Percentiles rank a stretch among this genome's conserved stretches.
These are phyloP conservation scores for Liquidambar formosana DNA, from an alignment of 164 flowering plant species.

Conservation along the genomic window DNA sequence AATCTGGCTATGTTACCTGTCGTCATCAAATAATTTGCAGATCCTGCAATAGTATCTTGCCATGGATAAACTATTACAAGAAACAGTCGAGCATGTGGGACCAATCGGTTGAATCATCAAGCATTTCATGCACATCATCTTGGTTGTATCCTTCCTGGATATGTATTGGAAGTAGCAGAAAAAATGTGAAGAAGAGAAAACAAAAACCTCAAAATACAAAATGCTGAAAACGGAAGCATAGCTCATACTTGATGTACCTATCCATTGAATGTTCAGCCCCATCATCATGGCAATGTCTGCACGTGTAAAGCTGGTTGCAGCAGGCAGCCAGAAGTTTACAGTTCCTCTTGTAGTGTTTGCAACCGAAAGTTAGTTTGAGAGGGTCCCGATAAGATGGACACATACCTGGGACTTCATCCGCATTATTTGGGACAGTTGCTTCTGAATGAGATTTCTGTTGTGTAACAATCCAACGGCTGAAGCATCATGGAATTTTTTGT, in stretches of 20 bases:
- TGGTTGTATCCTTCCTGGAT: conserved; percentile 64
- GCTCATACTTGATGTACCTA: conserved; percentile 38
- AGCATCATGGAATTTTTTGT: conserved; percentile 24
- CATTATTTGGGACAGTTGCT: conserved; percentile 19
- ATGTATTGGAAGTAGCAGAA: conserved; percentile 9
- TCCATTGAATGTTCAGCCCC: conserved; percentile 67
- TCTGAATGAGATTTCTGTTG: conserved; percentile 46
- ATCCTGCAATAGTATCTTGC: conserved; percentile 81
- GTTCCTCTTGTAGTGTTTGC: conserved; percentile 88
- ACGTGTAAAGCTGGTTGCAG: conserved; percentile 74
- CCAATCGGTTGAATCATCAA: conserved; percentile 75
- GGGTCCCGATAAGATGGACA: conserved; percentile 69
- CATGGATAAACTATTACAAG: conserved; percentile 68
- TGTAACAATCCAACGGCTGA: conserved; percentile 65
- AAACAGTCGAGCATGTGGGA: conserved; percentile 48
- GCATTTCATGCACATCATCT: conserved; percentile 98
- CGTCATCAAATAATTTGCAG: conserved; percentile 86
- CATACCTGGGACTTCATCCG: conserved; percentile 57
- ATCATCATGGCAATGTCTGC: conserved; percentile 89
- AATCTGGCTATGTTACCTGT: conserved; percentile 48
- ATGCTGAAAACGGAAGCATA: neutral
- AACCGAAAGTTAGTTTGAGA: conserved; percentile 52
- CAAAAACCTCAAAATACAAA: neutral
- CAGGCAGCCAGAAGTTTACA: conserved; percentile 83
- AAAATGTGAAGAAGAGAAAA: conserved; percentile 3